Base-by-base conservation (phyloP, 169 alveolate genomes). In the Toxoplasma gondii region DNA sequence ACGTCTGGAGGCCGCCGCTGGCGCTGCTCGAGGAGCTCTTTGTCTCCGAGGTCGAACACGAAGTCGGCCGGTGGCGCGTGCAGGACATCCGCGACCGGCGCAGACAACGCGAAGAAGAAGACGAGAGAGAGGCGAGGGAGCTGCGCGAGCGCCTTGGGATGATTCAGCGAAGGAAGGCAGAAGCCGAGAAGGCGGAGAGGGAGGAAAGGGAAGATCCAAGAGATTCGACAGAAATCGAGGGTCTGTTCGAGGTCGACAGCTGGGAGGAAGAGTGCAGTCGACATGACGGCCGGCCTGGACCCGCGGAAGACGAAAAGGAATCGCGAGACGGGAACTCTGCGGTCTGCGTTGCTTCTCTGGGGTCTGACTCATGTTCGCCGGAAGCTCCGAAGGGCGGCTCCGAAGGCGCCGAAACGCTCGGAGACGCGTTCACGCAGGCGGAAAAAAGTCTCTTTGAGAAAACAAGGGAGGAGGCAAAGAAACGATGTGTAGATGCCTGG, bases 11-110 rank as follows among this genome's bases (percentile, higher is more conserved):
- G 27, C 86, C 49, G 44, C 86, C 86, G 86, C 86, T 78, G 19
- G 86, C 86, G 39, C 45, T 78, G 44, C 49, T 78, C 9, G 86
- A 78, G n/a, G 86, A 78, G 86, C 86, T 10, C 27, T 38, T 78
- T 19, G 43, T 78, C 12, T 17, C 86, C 29, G 49, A 78, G n/a
- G 86, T 38, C 29, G 86, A 78, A 27, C 86, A 27, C 86, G 86
- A 78, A n/a, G 86, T 78, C 12, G 22, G 44, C 43, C 39, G 22
- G 27, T 78, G 86, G 86, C 39, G 86, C 39, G 86, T 78, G 44
- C 27, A 17, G 29, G 86, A 78, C 86, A 78, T 78, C 24, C 45
- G 22, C 2, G 45, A n/a, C 22, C 22, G 86, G 22, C 12, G 86
- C 29, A 7, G 49, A 19, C 2, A 12, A 45, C 39, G 86, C 39